Base-by-base conservation (phyloP, 768 basidiomycete genomes). In the Collybia nuda region DNA sequence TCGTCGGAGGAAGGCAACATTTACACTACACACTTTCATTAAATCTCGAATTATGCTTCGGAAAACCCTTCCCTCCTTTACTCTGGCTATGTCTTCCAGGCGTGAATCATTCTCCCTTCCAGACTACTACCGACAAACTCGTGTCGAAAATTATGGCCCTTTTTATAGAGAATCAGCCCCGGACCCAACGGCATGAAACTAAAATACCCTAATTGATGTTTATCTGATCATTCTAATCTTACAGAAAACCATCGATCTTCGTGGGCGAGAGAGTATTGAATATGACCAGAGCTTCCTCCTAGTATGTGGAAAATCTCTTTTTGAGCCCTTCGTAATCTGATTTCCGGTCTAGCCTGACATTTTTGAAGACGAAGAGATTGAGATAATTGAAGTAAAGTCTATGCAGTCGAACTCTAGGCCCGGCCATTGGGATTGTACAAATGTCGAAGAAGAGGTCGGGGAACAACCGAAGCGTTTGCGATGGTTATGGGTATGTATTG, bases 191-290 rank as follows among this genome's bases (percentile, higher is more conserved):
- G 47, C 41, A 47, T 23, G 9, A 11, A n/a, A 9, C 19, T 6
- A 9, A 32, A 21, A 37, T n/a, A 18, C 12, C 22, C 2, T 37
- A 6, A 17, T 36, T 29, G 24, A 29, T 29, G 17, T 29, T 47
- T 9, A 35, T 11, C 36, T 37, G 14, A 44, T 37, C 28, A 15
- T 38, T 46, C 6, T 22, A 18, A 11, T 28, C 21, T 32, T 47
- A n/a, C 45, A 47, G 45, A 47, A 26, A 24, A 47, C 45, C 8
- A 47, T 47, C 21, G 45, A 47, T 24, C 36, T 18, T 47, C 32
- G 45, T 22, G 45, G 45, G 38, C 44, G 26, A 18, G 32, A 46
- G 37, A 36, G 44, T 14, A 26, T 15, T 35, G 44, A 36, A n/a
- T 36, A 17, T 36, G 44, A 46, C 18, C 8, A 35, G 21, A 36